A percentile compares a stretch with the other conserved stretches of the same genome.
Evolutionary conservation across 2,329 filamentous ascomycete species (phyloP).

Genomic region (Zymoseptoria crescenta): DNA sequence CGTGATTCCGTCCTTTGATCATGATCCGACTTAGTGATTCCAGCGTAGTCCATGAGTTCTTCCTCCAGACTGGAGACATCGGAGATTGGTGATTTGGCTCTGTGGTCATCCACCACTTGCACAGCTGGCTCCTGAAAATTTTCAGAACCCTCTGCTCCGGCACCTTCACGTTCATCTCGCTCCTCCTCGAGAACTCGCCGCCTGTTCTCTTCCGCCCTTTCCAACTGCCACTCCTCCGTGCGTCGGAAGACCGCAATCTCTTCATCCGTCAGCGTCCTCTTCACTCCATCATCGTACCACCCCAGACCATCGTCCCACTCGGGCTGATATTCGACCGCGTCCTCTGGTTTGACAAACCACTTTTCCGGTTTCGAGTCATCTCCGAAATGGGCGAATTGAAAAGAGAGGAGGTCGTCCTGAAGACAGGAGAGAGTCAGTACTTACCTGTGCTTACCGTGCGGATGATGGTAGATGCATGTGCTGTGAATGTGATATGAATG

Average conservation of each 20-base stretch:
- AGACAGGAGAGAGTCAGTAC: conserved; percentile 23
- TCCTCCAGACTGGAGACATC: conserved; percentile 22
- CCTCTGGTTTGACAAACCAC: conserved; percentile 26
- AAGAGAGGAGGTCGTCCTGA: conserved; percentile 38
- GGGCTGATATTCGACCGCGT: conserved; percentile 20
- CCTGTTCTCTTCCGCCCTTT: conserved; percentile 35
- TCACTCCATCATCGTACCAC: conserved; percentile 78
- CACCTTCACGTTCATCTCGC: background rate
- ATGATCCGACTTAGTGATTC: conserved; percentile 1
- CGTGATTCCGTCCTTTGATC: background rate
- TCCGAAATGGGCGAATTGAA: conserved; percentile 39
- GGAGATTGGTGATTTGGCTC: conserved; percentile 15
- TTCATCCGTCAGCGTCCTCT: conserved; percentile 83
- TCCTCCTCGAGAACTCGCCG: conserved; percentile 7
- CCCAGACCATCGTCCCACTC: conserved; percentile 56
- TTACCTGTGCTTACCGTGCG: conserved; percentile 14
- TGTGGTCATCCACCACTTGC: conserved; percentile 1
- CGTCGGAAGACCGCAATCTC: conserved; percentile 87
- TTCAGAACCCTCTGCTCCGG: background rate
- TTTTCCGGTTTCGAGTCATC: conserved; percentile 29
- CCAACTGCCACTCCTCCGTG: conserved; percentile 69
- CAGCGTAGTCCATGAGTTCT: conserved; percentile 14
- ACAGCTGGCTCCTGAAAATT: background rate
- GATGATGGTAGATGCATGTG: background rate
- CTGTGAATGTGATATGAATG: background rate